Evolutionary conservation across 2,329 filamentous ascomycete genomes (phyloP).

Genomic region (Tolypocladium album): DNA sequence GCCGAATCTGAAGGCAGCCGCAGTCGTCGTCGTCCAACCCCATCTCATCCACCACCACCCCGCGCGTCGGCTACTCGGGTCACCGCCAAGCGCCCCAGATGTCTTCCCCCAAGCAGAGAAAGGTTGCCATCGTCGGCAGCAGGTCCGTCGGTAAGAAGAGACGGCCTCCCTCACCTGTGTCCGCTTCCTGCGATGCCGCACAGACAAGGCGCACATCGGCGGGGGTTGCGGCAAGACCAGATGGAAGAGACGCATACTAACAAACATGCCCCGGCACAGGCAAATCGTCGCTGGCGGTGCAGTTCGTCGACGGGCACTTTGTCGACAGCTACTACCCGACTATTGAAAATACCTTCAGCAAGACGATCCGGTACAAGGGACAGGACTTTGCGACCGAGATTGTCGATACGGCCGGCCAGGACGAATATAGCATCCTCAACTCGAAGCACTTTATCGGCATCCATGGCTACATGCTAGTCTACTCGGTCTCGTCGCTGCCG

Average conservation of each 20-base stretch:
- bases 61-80: neutral
- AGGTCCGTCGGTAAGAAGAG: slow-evolving; percentile 58
- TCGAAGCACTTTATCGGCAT: slow-evolving; percentile 99
- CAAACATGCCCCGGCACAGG: slow-evolving; percentile 38
- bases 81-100: slow-evolving; percentile 25
- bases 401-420: slow-evolving; percentile 95
- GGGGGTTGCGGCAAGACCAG: neutral
- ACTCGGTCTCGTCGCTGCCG: slow-evolving; percentile 88
- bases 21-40: neutral
- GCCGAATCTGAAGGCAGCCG: neutral
- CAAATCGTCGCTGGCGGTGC: slow-evolving; percentile 94
- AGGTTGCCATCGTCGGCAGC: slow-evolving; percentile 92
- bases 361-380: slow-evolving; percentile 83
- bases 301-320: slow-evolving; percentile 95
- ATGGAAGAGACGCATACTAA: neutral
- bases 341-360: slow-evolving; percentile 98
- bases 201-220: neutral
- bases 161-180: neutral
- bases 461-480: slow-evolving; percentile 96
- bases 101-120: slow-evolving; percentile 74
- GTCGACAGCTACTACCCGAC: slow-evolving; percentile 99
- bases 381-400: slow-evolving; percentile 95
- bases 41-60: neutral
- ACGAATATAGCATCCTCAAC: slow-evolving; percentile 97
- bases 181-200: neutral